Percentiles rank a stretch among this genome's conserved stretches.
These are phyloP conservation scores for Candida ficus DNA, from an alignment of 805 yeast genomes.

Conservation along the genomic window DNA sequence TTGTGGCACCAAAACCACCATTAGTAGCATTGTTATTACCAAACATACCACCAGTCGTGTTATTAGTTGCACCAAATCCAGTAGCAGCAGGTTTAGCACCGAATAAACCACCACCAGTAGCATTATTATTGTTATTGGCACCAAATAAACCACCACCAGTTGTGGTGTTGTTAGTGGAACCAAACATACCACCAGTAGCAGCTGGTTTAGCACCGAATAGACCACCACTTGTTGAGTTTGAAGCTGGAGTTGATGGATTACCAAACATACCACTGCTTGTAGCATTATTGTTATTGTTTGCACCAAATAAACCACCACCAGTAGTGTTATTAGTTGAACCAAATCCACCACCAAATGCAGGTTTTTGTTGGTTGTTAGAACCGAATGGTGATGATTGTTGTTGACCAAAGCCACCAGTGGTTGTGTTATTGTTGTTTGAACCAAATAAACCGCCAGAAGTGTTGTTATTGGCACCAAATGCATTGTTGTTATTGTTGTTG, in stretches of 20 bases:
- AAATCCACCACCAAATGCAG: constrained; percentile 12
- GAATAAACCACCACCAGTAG: constrained; percentile 11
- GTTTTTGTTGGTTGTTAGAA: constrained; percentile 25
- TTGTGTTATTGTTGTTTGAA: background rate
- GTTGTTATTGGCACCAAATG: constrained; percentile 9
- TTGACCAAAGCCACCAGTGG: constrained; percentile 6
- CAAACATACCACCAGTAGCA: constrained; percentile 12
- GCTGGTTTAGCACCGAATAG: too few species aligned
- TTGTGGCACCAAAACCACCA: constrained; percentile 1
- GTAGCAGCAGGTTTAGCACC: constrained; percentile 10
- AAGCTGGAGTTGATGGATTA: too few species aligned
- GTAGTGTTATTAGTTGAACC: constrained; percentile 12
- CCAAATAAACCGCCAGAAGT: constrained; percentile 28
- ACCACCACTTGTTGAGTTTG: too few species aligned
- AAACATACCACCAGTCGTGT: constrained; percentile 12
- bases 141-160: constrained; percentile 36
- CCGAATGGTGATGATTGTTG: constrained; percentile 36
- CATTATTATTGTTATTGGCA: background rate
- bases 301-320: constrained; percentile 27
- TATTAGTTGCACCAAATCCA: too few species aligned
- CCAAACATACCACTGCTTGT: constrained; percentile 17
- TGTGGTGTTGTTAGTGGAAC: constrained; percentile 15
- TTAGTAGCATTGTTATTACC: constrained; percentile 21
- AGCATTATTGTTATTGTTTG: constrained; percentile 24
- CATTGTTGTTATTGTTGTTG: constrained; percentile 13